phyloP scores from a whole-genome alignment of 1,284 basidiomycete species.

The Fomitopsis pinicola region DNA sequence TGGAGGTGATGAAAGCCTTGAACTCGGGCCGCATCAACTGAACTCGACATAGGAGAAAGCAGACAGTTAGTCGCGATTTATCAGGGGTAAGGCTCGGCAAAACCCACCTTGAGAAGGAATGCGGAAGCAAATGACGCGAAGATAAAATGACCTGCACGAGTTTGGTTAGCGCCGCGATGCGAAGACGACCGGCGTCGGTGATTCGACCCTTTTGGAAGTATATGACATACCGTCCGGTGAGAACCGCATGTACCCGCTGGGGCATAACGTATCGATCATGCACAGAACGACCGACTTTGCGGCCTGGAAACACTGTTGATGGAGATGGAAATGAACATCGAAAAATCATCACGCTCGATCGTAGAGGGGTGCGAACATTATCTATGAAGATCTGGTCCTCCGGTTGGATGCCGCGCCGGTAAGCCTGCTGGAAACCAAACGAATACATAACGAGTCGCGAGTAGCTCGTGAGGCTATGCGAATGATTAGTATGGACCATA shows the following conservation, averaged over 20 bases:
- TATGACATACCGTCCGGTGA: constrained; percentile 65
- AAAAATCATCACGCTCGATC: neutral
- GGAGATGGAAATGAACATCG: constrained; percentile 2
- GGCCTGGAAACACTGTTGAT: constrained; percentile 58
- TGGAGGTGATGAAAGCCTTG: constrained; percentile 49
- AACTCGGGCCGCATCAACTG: constrained; percentile 76
- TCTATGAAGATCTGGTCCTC: constrained; percentile 64
- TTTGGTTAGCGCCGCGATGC: neutral
- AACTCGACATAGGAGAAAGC: neutral
- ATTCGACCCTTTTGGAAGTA: neutral
- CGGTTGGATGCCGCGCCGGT: constrained; percentile 59
- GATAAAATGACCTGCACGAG: constrained; percentile 66
- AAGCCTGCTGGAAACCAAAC: constrained; percentile 81
- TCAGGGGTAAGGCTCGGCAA: neutral
- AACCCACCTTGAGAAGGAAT: constrained; percentile 68
- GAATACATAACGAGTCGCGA: constrained; percentile 83
- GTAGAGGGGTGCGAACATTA: constrained; percentile 41
- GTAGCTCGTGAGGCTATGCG: constrained; percentile 64
- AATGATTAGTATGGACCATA: neutral
- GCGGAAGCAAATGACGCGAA: constrained; percentile 84
- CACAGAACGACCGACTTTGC: constrained; percentile 65
- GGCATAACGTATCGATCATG: constrained; percentile 62
- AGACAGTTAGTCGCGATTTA: neutral
- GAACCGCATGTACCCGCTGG: constrained; percentile 76
- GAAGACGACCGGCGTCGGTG: neutral